A percentile compares a stretch with the other conserved stretches of the same genome.
Conservation (phyloP, 495 filamentous ascomycete genomes). For the Bathelium albidoporum region DNA sequence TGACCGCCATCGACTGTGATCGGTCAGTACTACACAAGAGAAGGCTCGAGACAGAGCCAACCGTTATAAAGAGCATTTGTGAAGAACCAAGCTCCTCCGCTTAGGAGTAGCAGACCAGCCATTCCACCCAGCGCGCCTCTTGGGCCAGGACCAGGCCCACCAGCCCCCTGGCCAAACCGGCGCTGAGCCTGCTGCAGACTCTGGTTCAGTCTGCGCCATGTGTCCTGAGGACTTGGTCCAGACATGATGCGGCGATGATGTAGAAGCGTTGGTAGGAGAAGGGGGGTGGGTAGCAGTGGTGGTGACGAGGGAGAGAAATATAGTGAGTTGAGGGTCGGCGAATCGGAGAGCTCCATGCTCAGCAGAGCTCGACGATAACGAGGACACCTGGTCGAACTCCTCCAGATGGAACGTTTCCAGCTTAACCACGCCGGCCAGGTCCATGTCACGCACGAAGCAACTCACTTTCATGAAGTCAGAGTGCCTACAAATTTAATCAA, state of each 20-base stretch:
- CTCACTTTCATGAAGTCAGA: conserved; percentile 1
- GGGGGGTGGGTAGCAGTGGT: not conserved
- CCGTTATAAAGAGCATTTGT: conserved; percentile 95
- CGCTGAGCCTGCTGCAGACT: conserved; percentile 43
- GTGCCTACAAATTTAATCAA: conserved; percentile 10
- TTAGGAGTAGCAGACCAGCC: conserved; percentile 47
- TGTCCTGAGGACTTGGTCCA: conserved; percentile 45
- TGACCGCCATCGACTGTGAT: conserved; percentile 86
- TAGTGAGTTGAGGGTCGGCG: not conserved
- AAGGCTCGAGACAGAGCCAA: conserved; percentile 19
- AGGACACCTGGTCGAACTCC: not conserved
- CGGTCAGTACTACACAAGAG: not conserved
- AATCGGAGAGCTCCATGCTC: not conserved
- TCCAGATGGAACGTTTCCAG: conserved; percentile 2
- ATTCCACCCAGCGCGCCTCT: conserved; percentile 24
- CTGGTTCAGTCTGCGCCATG: conserved; percentile 54
- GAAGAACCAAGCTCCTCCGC: conserved; percentile 51
- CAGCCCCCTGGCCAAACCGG: conserved; percentile 43
- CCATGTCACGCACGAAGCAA: not conserved
- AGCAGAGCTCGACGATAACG: not conserved
- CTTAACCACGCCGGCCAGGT: not conserved
- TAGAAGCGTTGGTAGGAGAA: not conserved
- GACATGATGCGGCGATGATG: not conserved
- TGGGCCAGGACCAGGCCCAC: conserved; percentile 28
- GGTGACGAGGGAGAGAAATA: not conserved